Conservation (phyloP, 768 basidiomycete genomes). For the Termitomyces sp. region DNA sequence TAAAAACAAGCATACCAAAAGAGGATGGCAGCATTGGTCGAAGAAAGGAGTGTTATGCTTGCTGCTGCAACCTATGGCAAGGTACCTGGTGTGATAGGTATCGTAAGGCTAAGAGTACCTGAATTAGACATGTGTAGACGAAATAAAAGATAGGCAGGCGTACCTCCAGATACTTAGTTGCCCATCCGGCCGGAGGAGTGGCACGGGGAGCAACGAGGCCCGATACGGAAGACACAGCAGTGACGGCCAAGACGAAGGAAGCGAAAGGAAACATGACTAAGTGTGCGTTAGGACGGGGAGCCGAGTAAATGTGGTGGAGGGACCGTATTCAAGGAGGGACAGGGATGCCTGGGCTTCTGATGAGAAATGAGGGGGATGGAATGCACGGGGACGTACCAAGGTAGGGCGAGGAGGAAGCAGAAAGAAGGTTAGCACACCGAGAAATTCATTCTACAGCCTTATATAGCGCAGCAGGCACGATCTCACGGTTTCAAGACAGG, state of each 20-base stretch:
- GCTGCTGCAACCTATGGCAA: conserved; percentile 45
- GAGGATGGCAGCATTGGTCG: conserved; percentile 67
- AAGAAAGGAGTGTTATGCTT: conserved; percentile 57
- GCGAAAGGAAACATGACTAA: conserved; percentile 35
- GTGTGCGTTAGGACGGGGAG: conserved; percentile 20
- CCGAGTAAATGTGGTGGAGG: conserved; percentile 11
- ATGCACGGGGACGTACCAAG: conserved; percentile 29
- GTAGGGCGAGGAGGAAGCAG: conserved; percentile 17
- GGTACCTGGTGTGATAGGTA: conserved; percentile 59
- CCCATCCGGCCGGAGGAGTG: conserved; percentile 39
- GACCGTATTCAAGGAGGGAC: conserved; percentile 21
- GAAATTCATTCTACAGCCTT: conserved; percentile 10
- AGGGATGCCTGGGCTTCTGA: conserved; percentile 22
- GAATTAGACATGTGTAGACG: background rate
- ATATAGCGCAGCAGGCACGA: conserved; percentile 9
- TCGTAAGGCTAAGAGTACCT: conserved; percentile 38
- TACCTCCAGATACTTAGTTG: conserved; percentile 43
- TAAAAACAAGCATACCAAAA: conserved; percentile 40
- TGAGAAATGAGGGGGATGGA: conserved; percentile 26
- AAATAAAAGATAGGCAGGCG: background rate
- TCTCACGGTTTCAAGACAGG: conserved; percentile 6
- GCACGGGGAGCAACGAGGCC: conserved; percentile 37
- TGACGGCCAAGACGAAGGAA: conserved; percentile 39
- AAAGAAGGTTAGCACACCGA: conserved; percentile 16
- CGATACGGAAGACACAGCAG: conserved; percentile 34